phyloP scores from a whole-genome alignment of 306 rosid genomes.

The Pyrus pyrifolia region DNA sequence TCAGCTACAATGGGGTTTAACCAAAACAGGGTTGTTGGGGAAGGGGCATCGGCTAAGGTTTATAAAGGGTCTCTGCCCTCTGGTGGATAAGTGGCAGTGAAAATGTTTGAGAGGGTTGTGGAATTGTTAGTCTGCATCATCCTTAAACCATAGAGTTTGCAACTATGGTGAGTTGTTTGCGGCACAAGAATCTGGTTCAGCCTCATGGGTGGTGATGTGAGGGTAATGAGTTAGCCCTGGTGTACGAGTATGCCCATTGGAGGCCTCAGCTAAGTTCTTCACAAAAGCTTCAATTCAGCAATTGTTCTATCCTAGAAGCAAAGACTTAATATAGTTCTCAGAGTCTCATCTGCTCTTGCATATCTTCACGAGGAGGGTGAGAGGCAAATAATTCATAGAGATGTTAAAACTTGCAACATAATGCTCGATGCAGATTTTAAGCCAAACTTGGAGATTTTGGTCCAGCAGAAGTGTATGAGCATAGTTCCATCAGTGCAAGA shows the following conservation, averaged over 20 bases:
- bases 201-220: conserved; percentile 89
- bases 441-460: conserved; percentile 90
- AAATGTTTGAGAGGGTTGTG: neutral
- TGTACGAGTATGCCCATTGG: conserved; percentile 80
- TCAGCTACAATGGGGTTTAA: conserved; percentile 77
- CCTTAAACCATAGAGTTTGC: conserved; percentile 67
- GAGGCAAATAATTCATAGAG: conserved; percentile 84
- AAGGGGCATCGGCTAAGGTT: conserved; percentile 73
- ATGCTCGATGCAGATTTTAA: conserved; percentile 79
- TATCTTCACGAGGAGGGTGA: conserved; percentile 76
- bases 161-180: conserved; percentile 63
- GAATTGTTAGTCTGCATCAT: conserved; percentile 22
- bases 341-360: conserved; percentile 30
- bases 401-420: conserved; percentile 77
- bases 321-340: conserved; percentile 46
- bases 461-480: conserved; percentile 62
- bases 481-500: too few relatives aligned
- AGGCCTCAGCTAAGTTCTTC: conserved; percentile 58
- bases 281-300: conserved; percentile 32
- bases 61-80: conserved; percentile 64
- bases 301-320: conserved; percentile 57
- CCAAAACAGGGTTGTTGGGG: conserved; percentile 53
- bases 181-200: conserved; percentile 77
- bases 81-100: conserved; percentile 10
- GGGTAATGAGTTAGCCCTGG: conserved; percentile 53